These are phyloP conservation scores for Podospora pseudopauciseta DNA, from an alignment of 495 filamentous ascomycete species.

Conservation along the genomic window DNA sequence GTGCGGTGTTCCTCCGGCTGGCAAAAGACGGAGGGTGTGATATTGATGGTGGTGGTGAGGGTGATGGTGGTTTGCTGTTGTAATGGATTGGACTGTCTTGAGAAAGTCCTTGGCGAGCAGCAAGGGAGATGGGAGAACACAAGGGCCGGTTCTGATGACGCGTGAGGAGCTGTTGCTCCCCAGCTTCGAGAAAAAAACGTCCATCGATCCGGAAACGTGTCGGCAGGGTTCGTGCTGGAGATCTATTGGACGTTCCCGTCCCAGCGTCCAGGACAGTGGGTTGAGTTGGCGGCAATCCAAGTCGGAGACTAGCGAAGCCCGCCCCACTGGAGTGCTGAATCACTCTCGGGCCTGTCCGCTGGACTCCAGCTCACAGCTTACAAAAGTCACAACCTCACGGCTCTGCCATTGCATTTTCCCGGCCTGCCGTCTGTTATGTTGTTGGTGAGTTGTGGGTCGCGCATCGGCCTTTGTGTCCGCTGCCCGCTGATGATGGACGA, in stretches of 20 bases:
- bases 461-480: slow-evolving; percentile 1
- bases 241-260: not conserved
- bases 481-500: not conserved
- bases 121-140: not conserved
- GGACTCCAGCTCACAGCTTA: slow-evolving; percentile 1
- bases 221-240: not conserved
- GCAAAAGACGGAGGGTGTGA: not conserved
- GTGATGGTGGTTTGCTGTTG: not conserved
- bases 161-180: not conserved
- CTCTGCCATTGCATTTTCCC: slow-evolving; percentile 7
- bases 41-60: not conserved
- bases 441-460: slow-evolving; percentile 4
- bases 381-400: not conserved
- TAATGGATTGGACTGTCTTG: not conserved
- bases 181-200: slow-evolving; percentile 8
- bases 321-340: not conserved
- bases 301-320: slow-evolving; percentile 6
- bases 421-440: slow-evolving; percentile 3
- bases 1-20: slow-evolving; percentile 10
- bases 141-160: not conserved
- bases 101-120: not conserved
- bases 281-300: slow-evolving; percentile 1
- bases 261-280: slow-evolving; percentile 9
- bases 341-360: slow-evolving; percentile 6
- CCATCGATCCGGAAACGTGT: slow-evolving; percentile 1